Percentiles rank a stretch among this genome's conserved stretches.
phyloP scores from a whole-genome alignment of 176 grass and related monocot species.

The Oryza meridionalis region DNA sequence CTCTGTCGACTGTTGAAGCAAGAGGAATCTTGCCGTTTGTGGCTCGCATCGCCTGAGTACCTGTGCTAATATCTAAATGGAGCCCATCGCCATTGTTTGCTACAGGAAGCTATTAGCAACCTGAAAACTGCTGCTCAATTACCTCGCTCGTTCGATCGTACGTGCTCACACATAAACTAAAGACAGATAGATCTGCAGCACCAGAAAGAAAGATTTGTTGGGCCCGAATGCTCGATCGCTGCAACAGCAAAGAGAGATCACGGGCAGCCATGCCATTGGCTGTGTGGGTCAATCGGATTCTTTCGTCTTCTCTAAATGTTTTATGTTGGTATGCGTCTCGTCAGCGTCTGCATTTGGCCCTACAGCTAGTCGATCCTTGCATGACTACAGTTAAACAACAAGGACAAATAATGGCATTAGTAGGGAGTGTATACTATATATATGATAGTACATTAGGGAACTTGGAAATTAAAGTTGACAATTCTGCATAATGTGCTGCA shows the following conservation, averaged over 20 bases:
- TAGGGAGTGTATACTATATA: not conserved
- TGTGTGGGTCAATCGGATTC: not conserved
- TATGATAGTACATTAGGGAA: too few relatives aligned
- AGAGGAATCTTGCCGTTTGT: slow-evolving; percentile 24
- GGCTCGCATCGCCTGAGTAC: slow-evolving; percentile 11
- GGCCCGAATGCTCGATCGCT: not conserved
- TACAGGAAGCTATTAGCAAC: not conserved
- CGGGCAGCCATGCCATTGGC: not conserved
- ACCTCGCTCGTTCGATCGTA: not conserved
- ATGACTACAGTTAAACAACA: slow-evolving; percentile 19
- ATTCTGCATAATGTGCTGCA: not conserved
- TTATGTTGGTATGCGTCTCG: not conserved
- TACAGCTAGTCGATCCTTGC: not conserved
- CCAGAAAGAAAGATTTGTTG: not conserved
- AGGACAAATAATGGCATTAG: not conserved
- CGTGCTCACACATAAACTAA: slow-evolving; percentile 10
- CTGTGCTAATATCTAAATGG: slow-evolving; percentile 36
- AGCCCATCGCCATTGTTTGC: slow-evolving; percentile 36
- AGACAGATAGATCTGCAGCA: not conserved
- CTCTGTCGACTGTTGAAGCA: not conserved
- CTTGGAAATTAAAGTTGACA: not conserved
- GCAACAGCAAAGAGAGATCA: not conserved
- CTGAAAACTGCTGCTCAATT: not conserved
- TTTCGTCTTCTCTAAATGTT: slow-evolving; percentile 14
- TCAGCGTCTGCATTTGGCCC: slow-evolving; percentile 8